Percentiles rank a stretch among this genome's conserved stretches.
phyloP scores from a whole-genome alignment of 1,139 yeast genomes.

The Hyphopichia khmerensis region DNA sequence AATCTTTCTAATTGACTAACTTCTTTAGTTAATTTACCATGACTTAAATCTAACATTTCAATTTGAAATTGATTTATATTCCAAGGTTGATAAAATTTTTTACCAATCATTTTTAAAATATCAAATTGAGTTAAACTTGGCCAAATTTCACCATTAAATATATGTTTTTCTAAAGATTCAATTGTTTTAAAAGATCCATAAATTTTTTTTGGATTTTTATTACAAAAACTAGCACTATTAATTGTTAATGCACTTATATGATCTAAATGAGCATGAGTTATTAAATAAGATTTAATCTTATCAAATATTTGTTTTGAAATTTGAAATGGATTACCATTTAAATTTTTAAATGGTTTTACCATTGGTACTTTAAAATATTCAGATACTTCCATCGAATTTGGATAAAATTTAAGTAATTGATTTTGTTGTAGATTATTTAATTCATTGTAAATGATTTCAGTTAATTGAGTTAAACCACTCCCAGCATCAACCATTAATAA shows the following conservation, averaged over 20 bases:
- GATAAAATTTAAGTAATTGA: slow-evolving; percentile 22
- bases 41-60: slow-evolving; percentile 38
- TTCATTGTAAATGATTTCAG: slow-evolving; percentile 46
- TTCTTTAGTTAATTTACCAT: slow-evolving; percentile 26
- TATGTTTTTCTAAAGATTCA: slow-evolving; percentile 48
- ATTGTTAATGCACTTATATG: slow-evolving; percentile 70
- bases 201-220: slow-evolving; percentile 34
- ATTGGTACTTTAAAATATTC: slow-evolving; percentile 20
- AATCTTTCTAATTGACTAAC: background rate
- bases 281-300: slow-evolving; percentile 45
- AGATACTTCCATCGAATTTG: slow-evolving; percentile 19
- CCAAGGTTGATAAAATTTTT: slow-evolving; percentile 16
- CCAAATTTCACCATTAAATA: slow-evolving; percentile 81
- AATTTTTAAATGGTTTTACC: slow-evolving; percentile 29
- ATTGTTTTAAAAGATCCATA: slow-evolving; percentile 58
- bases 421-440: slow-evolving; percentile 7
- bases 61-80: slow-evolving; percentile 20
- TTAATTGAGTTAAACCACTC: slow-evolving; percentile 59
- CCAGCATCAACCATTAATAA: slow-evolving; percentile 79
- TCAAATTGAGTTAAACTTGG: slow-evolving; percentile 59
- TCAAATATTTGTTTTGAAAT: slow-evolving; percentile 31
- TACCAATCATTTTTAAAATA: slow-evolving; percentile 20
- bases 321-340: slow-evolving; percentile 17
- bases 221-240: slow-evolving; percentile 61
- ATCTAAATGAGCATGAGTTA: slow-evolving; percentile 86